Conservation (phyloP, 2,329 filamentous ascomycete species). For the Colletotrichum spinosum region DNA sequence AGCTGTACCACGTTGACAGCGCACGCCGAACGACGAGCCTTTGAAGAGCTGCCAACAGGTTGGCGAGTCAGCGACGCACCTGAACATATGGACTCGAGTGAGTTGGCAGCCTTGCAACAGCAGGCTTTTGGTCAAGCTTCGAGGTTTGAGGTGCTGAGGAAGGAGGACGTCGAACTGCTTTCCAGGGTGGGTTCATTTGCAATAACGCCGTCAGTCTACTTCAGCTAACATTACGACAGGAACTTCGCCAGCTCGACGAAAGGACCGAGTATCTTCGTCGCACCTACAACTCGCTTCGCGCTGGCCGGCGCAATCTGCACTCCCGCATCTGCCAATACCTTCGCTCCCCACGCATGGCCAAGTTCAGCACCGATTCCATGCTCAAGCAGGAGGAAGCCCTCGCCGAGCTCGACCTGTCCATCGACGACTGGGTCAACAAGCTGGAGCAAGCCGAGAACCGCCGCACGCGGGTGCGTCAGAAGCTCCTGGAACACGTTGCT, state of each 20-base stretch:
- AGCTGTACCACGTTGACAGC: constrained; percentile 48
- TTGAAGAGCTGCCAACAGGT: constrained; percentile 71
- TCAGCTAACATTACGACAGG: constrained; percentile 55
- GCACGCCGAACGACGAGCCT: constrained; percentile 66
- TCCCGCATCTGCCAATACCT: constrained; percentile 82
- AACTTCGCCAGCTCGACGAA: constrained; percentile 81
- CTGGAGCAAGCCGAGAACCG: constrained; percentile 85
- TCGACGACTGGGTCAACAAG: constrained; percentile 84
- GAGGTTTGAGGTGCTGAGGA: constrained; percentile 72
- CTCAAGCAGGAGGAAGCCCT: constrained; percentile 85
- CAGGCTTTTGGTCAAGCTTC: constrained; percentile 73
- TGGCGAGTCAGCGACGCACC: constrained; percentile 65
- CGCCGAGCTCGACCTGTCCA: constrained; percentile 79
- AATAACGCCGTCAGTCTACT: background rate
- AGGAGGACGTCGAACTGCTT: constrained; percentile 72
- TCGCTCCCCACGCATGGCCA: constrained; percentile 75
- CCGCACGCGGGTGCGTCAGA: constrained; percentile 79
- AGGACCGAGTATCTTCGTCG: constrained; percentile 82
- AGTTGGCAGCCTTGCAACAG: constrained; percentile 64
- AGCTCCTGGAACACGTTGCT: constrained; percentile 84
- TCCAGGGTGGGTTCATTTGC: constrained; percentile 63
- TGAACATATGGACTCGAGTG: constrained; percentile 58
- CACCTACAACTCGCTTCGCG: constrained; percentile 79
- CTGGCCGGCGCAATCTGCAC: constrained; percentile 82
- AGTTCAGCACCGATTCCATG: constrained; percentile 80